These are phyloP conservation scores for Elsinoe perseae DNA, from an alignment of 2,329 filamentous ascomycete species.

Conservation along the genomic window DNA sequence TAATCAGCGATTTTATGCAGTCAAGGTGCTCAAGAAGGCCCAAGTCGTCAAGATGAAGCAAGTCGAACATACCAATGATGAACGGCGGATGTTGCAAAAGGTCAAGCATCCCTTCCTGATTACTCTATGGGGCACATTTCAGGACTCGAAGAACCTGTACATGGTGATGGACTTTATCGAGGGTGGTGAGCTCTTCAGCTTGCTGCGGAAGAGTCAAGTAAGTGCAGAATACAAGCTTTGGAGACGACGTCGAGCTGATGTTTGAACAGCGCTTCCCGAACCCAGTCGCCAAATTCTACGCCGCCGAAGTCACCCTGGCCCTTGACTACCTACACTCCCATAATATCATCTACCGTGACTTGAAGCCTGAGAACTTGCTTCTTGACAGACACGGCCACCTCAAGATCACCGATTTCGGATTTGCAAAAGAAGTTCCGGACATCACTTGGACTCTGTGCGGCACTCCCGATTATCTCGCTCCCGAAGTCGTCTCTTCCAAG, in stretches of 20 bases:
- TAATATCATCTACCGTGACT: constrained; percentile 94
- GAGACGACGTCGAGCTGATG: constrained; percentile 16
- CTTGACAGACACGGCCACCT: constrained; percentile 88
- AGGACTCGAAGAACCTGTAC: constrained; percentile 90
- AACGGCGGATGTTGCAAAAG: constrained; percentile 88
- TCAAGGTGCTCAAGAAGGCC: constrained; percentile 97
- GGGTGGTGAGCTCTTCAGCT: constrained; percentile 91
- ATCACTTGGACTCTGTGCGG: constrained; percentile 99
- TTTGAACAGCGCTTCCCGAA: constrained; percentile 83
- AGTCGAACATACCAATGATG: constrained; percentile 98
- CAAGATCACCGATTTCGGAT: constrained; percentile 97
- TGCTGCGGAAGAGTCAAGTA: constrained; percentile 86
- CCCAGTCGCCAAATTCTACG: constrained; percentile 98
- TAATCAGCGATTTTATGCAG: constrained; percentile 95
- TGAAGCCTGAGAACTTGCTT: constrained; percentile 91
- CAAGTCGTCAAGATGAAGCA: constrained; percentile 99
- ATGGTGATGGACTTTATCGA: constrained; percentile 99
- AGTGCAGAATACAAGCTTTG: constrained; percentile 29
- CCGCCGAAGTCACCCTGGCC: constrained; percentile 90
- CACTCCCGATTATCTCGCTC: constrained; percentile 93
- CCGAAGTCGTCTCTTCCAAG: constrained; percentile 97
- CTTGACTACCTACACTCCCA: constrained; percentile 90
- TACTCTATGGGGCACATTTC: constrained; percentile 96
- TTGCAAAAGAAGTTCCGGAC: constrained; percentile 95
- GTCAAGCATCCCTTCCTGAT: constrained; percentile 98